Percentiles rank a stretch among this genome's conserved stretches.
These are phyloP conservation scores for Magnaporthales sp. DNA, from an alignment of 2,329 filamentous ascomycete species.

Conservation along the genomic window DNA sequence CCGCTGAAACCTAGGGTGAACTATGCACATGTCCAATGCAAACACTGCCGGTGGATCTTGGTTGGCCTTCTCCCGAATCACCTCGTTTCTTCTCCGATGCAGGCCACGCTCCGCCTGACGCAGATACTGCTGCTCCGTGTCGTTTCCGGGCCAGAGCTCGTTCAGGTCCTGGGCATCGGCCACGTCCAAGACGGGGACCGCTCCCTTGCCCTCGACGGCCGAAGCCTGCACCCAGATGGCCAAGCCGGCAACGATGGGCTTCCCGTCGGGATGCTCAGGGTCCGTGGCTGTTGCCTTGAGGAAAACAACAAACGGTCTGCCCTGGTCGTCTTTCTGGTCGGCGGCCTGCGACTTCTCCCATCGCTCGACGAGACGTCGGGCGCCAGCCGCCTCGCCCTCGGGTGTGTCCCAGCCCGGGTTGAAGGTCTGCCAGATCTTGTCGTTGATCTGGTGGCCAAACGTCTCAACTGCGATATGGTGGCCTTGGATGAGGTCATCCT, in stretches of 20 bases:
- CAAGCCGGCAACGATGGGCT: slow-evolving; percentile 33
- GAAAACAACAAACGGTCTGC: slow-evolving; percentile 40
- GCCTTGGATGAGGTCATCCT: slow-evolving; percentile 17
- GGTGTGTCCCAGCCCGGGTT: slow-evolving; percentile 47
- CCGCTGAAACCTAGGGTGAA: slow-evolving; percentile 44
- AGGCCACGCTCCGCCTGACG: slow-evolving; percentile 34
- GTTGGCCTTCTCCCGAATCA: slow-evolving; percentile 25
- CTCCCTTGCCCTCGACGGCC: slow-evolving; percentile 36
- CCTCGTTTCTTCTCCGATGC: slow-evolving; percentile 30
- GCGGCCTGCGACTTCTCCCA: slow-evolving; percentile 22
- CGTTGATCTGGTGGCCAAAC: slow-evolving; percentile 41
- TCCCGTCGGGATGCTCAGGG: neutral
- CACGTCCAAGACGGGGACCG: slow-evolving; percentile 25
- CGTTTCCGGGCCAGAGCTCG: slow-evolving; percentile 31
- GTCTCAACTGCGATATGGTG: slow-evolving; percentile 19
- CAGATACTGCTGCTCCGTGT: slow-evolving; percentile 35
- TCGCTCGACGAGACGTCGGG: slow-evolving; percentile 28
- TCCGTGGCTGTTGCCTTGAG: slow-evolving; percentile 40
- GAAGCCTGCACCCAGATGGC: slow-evolving; percentile 49
- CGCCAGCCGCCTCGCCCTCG: slow-evolving; percentile 27
- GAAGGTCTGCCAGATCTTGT: slow-evolving; percentile 40
- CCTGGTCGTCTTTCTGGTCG: slow-evolving; percentile 29
- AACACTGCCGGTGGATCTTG: slow-evolving; percentile 26
- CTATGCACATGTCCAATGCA: slow-evolving; percentile 40
- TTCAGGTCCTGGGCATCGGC: slow-evolving; percentile 21